Conservation (phyloP, 78 protist genomes). For the Planoprotostelium fungivorum region DNA sequence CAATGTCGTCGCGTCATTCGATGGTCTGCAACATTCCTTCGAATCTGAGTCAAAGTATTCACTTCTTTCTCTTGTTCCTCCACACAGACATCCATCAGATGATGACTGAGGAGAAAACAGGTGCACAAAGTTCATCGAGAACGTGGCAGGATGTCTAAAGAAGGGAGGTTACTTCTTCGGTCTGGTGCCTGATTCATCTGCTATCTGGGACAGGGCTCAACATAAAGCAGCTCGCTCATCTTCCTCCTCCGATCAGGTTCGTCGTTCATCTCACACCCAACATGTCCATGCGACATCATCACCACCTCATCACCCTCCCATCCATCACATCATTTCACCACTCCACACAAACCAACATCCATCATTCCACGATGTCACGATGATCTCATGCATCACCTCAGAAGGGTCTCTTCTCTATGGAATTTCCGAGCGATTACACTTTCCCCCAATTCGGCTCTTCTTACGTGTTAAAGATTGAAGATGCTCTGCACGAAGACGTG, state of each 20-base stretch:
- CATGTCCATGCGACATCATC: neutral
- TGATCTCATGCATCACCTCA: neutral
- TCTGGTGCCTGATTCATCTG: constrained; percentile 50
- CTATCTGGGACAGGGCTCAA: constrained; percentile 55
- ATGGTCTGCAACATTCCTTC: constrained; percentile 57
- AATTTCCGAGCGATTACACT: neutral
- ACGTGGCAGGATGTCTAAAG: constrained; percentile 23
- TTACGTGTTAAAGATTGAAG: neutral
- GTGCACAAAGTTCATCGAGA: constrained; percentile 21
- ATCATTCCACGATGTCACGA: too few species aligned
- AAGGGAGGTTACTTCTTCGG: constrained; percentile 61
- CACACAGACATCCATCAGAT: too few species aligned
- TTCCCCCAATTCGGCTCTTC: neutral
- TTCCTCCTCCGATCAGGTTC: too few species aligned
- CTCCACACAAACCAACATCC: too few species aligned
- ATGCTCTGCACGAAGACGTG: neutral
- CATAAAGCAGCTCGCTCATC: neutral
- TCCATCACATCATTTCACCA: neutral
- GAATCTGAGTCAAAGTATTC: neutral
- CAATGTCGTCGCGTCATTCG: constrained; percentile 35
- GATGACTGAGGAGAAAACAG: too few species aligned
- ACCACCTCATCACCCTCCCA: neutral
- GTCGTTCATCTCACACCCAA: too few species aligned
- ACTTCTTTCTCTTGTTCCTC: too few species aligned
- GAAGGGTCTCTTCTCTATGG: neutral